phyloP scores from a whole-genome alignment of 345 rosid genomes.

The Gossypium herbaceum region DNA sequence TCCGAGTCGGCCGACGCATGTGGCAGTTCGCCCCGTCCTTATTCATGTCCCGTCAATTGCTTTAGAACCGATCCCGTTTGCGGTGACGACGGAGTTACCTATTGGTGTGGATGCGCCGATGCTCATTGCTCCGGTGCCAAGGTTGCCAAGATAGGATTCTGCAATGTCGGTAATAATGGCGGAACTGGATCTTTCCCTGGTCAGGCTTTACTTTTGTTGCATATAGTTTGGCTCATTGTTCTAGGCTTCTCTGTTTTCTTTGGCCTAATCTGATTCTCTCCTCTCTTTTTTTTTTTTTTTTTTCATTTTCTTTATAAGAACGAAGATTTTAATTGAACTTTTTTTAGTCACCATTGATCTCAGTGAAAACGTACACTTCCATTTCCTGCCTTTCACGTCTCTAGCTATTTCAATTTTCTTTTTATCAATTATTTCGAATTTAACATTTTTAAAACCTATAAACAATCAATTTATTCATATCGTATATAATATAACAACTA shows the following conservation, averaged over 20 bases:
- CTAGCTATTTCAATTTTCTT: too few species aligned
- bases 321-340: not conserved
- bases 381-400: too few species aligned
- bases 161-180: constrained; percentile 63
- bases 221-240: constrained; percentile 85
- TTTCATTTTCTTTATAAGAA: not conserved
- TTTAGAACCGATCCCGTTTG: constrained; percentile 89
- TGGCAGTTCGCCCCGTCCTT: constrained; percentile 10
- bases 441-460: too few species aligned
- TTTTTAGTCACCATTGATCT: not conserved
- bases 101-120: constrained; percentile 96
- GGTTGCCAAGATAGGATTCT: constrained; percentile 66
- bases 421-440: too few species aligned
- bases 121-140: constrained; percentile 65
- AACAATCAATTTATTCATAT: too few species aligned
- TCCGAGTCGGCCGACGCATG: constrained; percentile 16
- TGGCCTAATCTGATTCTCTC: constrained; percentile 54
- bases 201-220: constrained; percentile 84
- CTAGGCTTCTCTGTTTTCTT: constrained; percentile 77
- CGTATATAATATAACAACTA: too few species aligned
- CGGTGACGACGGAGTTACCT: constrained; percentile 77
- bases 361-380: not conserved
- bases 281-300: not conserved
- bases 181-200: constrained; percentile 71
- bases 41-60: constrained; percentile 77